Percentiles rank a stretch among this genome's conserved stretches.
Conservation (phyloP, 306 rosid genomes). For the Abrus pulchellus region DNA sequence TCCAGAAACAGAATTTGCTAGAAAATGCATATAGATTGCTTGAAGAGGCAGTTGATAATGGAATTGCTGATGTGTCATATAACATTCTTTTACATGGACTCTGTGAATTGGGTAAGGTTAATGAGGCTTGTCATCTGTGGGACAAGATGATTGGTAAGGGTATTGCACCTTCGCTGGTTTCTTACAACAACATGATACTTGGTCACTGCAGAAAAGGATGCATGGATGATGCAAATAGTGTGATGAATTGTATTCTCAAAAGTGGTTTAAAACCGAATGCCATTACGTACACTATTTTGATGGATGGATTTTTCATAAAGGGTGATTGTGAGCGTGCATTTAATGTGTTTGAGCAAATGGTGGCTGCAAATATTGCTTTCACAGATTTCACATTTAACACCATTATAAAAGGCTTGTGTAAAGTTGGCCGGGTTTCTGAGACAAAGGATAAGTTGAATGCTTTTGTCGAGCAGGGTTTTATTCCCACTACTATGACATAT, state of each 20-base stretch:
- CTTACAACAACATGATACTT: constrained; percentile 73
- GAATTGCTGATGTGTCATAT: constrained; percentile 61
- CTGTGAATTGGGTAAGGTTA: constrained; percentile 60
- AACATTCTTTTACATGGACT: constrained; percentile 65
- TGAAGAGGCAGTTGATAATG: constrained; percentile 71
- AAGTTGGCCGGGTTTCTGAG: constrained; percentile 68
- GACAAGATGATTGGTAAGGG: constrained; percentile 66
- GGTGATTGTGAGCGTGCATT: constrained; percentile 62
- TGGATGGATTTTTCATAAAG: constrained; percentile 68
- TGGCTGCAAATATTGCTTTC: constrained; percentile 63
- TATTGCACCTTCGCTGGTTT: constrained; percentile 60
- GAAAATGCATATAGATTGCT: constrained; percentile 64
- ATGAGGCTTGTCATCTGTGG: constrained; percentile 69
- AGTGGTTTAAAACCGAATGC: constrained; percentile 71
- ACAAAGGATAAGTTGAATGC: constrained; percentile 57
- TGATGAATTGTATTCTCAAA: constrained; percentile 61
- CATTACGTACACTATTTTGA: constrained; percentile 62
- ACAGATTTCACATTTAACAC: constrained; percentile 58
- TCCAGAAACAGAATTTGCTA: constrained; percentile 51
- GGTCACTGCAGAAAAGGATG: constrained; percentile 69
- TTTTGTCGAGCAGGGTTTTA: constrained; percentile 62
- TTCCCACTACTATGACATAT: constrained; percentile 66
- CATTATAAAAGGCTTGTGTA: constrained; percentile 78
- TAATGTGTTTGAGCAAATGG: constrained; percentile 68
- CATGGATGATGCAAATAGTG: constrained; percentile 59